Base-by-base conservation (phyloP, 192 early-diverging fungal species). In the Backusella morwellensis region DNA sequence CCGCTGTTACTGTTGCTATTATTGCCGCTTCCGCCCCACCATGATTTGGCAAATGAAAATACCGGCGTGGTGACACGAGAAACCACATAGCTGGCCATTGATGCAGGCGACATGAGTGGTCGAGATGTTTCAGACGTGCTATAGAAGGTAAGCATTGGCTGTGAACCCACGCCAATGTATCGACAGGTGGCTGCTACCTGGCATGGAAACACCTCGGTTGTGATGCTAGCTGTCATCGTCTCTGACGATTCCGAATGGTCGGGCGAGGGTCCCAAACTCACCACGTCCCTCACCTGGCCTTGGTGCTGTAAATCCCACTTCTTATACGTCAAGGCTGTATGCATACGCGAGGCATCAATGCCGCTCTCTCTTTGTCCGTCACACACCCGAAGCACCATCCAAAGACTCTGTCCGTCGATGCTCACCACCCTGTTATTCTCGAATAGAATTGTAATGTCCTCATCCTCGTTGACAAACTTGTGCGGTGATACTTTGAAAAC, bases 41-140 rank as follows among this genome's bases (percentile, higher is more conserved):
- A 87, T 56, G 92, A 89, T 66, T 91, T 91, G 17, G 92, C 92
- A 75, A 91, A 86, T 2, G 91, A 91, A 77, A 91, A 89, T 0
- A 93, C 90, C 0, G 92, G 89, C 50, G 75, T 87, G 2, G 85
- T 79, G 0, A 90, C 86, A 19, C 82, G 77, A 14, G 83, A 85
- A 1, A 86, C 89, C 50, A 88, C 80, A 26, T 85, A 84, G 3
- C 78, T 84, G 8, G 86, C 89, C 41, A 88, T 82, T 1, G 88
- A 85, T 0, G 84, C 82, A 2, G 88, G 82, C 2, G 88, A 90
- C 35, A 86, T 80, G 12, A 88, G 69, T 14, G 86, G 86, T 1
- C 85, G 84, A 35, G 80, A 85, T 1, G 85, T 76, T 34, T 87
- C 86, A 3, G 73, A 76, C 14, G 89, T 89, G 6, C 77, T 84